phyloP scores from a whole-genome alignment of 2,329 filamentous ascomycete genomes.

The Tolypocladium nubicola region DNA sequence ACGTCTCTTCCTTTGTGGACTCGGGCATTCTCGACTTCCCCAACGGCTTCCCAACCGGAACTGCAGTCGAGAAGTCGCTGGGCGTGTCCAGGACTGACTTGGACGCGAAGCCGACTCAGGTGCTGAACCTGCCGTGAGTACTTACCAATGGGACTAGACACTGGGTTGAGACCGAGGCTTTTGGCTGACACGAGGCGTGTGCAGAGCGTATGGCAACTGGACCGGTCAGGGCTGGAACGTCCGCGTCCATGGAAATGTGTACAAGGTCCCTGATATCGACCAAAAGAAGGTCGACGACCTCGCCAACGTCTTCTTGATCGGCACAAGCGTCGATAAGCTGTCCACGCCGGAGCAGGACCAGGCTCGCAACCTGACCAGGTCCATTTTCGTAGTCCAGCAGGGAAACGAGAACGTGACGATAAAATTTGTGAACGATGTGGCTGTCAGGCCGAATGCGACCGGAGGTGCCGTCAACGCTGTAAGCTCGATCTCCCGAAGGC shows the following conservation, averaged over 20 bases:
- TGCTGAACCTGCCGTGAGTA: slow-evolving; percentile 54
- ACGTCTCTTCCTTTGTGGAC: slow-evolving; percentile 48
- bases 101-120: slow-evolving; percentile 54
- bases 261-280: slow-evolving; percentile 62
- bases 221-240: slow-evolving; percentile 69
- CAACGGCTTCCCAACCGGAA: slow-evolving; percentile 53
- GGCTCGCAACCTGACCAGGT: slow-evolving; percentile 61
- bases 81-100: slow-evolving; percentile 49
- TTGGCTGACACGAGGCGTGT: background rate
- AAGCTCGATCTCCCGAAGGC: slow-evolving; percentile 1
- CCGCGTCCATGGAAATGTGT: slow-evolving; percentile 70
- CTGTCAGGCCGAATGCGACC: slow-evolving; percentile 39
- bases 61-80: slow-evolving; percentile 48
- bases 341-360: slow-evolving; percentile 49
- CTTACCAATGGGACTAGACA: too few species aligned
- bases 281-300: slow-evolving; percentile 55
- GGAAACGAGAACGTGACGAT: slow-evolving; percentile 51
- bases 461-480: slow-evolving; percentile 40
- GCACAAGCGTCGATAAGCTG: slow-evolving; percentile 49
- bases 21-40: slow-evolving; percentile 59
- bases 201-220: slow-evolving; percentile 62
- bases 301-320: slow-evolving; percentile 61
- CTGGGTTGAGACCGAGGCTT: background rate
- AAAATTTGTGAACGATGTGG: slow-evolving; percentile 37
- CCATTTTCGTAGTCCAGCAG: slow-evolving; percentile 70